Percentiles rank a stretch among this genome's conserved stretches.
These are phyloP conservation scores for Trametes maxima DNA, from an alignment of 768 basidiomycete species.

Conservation along the genomic window DNA sequence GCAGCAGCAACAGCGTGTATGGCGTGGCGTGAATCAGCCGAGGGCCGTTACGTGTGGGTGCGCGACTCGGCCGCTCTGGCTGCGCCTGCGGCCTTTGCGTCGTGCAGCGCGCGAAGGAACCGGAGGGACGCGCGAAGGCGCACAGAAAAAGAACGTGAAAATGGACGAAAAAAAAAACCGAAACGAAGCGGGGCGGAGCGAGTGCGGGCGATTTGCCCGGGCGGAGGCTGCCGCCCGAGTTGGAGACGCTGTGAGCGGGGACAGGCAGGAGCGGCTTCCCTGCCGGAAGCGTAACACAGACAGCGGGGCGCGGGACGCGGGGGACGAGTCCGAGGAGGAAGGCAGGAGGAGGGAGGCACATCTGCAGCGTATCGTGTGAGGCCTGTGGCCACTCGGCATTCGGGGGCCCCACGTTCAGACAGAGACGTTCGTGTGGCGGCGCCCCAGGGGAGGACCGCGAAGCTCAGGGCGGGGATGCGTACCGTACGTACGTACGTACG, in stretches of 20 bases:
- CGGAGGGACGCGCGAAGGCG: neutral
- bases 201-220: conserved; percentile 3
- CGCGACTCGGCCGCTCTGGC: conserved; percentile 12
- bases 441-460: neutral
- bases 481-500: too few species aligned
- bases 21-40: conserved; percentile 1
- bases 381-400: conserved; percentile 13
- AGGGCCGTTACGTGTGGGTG: neutral
- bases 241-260: too few species aligned
- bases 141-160: too few species aligned
- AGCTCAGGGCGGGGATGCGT: neutral
- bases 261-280: too few species aligned
- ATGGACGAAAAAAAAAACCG: too few species aligned
- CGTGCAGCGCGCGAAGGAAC: neutral
- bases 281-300: neutral
- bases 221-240: too few species aligned
- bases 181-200: neutral
- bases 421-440: conserved; percentile 15
- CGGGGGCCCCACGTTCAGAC: conserved; percentile 14
- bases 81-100: neutral
- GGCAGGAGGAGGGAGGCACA: neutral
- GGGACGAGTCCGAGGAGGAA: neutral
- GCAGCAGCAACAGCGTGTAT: too few species aligned
- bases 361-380: conserved; percentile 8
- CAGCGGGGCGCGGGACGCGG: neutral